Percentiles rank a stretch among this genome's conserved stretches.
These are phyloP conservation scores for Graphilbum sp. DNA, from an alignment of 2,329 filamentous ascomycete genomes.

Conservation along the genomic window DNA sequence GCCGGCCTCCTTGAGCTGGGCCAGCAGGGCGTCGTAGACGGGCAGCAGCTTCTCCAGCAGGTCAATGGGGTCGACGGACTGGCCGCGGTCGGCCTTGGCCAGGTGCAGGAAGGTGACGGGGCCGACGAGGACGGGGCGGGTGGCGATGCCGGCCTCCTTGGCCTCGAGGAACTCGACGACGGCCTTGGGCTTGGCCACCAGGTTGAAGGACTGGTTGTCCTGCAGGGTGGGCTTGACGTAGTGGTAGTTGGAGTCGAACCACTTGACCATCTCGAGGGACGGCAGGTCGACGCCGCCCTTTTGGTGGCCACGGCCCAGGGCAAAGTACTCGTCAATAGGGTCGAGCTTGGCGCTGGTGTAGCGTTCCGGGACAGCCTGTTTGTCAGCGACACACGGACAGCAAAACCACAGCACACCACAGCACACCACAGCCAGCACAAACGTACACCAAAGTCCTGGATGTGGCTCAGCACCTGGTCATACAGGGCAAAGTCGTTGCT, in stretches of 20 bases:
- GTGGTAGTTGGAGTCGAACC: constrained; percentile 99
- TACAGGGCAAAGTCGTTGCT: constrained; percentile 99
- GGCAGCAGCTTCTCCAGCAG: constrained; percentile 87
- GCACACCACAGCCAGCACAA: neutral
- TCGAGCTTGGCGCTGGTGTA: constrained; percentile 84
- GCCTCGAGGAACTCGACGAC: constrained; percentile 90
- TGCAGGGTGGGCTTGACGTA: constrained; percentile 99
- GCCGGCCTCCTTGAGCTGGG: constrained; percentile 88
- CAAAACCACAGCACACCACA: neutral
- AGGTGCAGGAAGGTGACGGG: constrained; percentile 96
- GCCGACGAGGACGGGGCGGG: constrained; percentile 86
- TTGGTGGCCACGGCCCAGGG: constrained; percentile 98
- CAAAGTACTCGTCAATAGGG: constrained; percentile 92
- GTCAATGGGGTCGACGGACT: constrained; percentile 83
- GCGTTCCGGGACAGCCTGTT: constrained; percentile 72
- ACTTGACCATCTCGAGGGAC: constrained; percentile 98
- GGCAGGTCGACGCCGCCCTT: constrained; percentile 88
- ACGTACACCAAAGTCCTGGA: constrained; percentile 89
- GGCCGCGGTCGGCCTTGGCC: constrained; percentile 93
- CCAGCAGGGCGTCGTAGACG: constrained; percentile 83
- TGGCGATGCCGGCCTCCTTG: constrained; percentile 87
- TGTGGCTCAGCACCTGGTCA: constrained; percentile 94
- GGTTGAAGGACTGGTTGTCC: constrained; percentile 92
- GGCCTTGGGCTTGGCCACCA: constrained; percentile 76
- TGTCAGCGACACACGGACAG: no score